phyloP scores from a whole-genome alignment of 441 rosid genomes.

The Erodium trifolium region DNA sequence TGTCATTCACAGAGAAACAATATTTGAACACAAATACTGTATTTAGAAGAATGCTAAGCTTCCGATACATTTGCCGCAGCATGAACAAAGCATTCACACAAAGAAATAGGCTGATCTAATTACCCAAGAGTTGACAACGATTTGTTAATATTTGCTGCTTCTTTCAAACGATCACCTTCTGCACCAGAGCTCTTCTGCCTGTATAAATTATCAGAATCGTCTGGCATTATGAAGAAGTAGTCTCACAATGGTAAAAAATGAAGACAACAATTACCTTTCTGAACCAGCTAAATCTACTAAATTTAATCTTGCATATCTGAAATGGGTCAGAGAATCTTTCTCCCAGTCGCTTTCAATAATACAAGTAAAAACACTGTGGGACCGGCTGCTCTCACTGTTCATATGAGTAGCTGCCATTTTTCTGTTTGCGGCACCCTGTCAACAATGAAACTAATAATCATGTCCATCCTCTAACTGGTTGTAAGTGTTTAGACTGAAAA shows the following conservation, averaged over 20 bases:
- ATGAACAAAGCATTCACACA: neutral
- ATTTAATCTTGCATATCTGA: slow-evolving; percentile 90
- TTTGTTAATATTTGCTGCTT: slow-evolving; percentile 93
- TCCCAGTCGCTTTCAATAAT: slow-evolving; percentile 97
- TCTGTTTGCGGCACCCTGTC: slow-evolving; percentile 83
- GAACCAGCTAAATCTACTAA: slow-evolving; percentile 98
- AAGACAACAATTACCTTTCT: slow-evolving; percentile 49
- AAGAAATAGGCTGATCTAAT: slow-evolving; percentile 11
- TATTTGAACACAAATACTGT: neutral
- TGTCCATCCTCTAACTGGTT: neutral
- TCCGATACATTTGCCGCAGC: no score
- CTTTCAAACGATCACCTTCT: slow-evolving; percentile 94
- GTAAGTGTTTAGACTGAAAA: neutral
- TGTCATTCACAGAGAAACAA: neutral
- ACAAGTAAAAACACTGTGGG: slow-evolving; percentile 95
- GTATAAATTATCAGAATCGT: slow-evolving; percentile 11
- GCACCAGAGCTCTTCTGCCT: slow-evolving; percentile 98
- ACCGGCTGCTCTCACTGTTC: slow-evolving; percentile 97
- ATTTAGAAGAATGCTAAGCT: slow-evolving; percentile 1
- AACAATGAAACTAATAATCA: slow-evolving; percentile 15
- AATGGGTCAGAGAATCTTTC: slow-evolving; percentile 74
- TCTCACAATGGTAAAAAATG: slow-evolving; percentile 7
- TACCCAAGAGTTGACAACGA: slow-evolving; percentile 96
- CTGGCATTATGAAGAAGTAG: slow-evolving; percentile 12
- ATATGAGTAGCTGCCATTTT: slow-evolving; percentile 95